phyloP scores from a whole-genome alignment of 352 stramenopile genomes.

The Phytophthora capsici region DNA sequence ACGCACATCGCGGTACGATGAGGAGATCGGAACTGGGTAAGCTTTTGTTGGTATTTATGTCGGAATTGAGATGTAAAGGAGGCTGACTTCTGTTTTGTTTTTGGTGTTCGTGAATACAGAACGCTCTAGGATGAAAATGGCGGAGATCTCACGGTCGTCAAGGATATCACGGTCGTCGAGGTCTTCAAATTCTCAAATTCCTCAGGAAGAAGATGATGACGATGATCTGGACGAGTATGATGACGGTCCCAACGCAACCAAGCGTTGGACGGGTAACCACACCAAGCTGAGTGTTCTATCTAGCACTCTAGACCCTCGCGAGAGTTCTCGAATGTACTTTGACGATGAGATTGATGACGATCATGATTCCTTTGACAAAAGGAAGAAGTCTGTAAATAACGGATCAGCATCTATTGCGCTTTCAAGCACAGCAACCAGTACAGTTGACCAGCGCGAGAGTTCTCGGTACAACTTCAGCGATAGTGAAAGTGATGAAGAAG shows the following conservation, averaged over 20 bases:
- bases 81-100: constrained; percentile 11
- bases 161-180: constrained; percentile 20
- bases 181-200: neutral
- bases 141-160: constrained; percentile 20
- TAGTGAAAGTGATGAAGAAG: constrained; percentile 36
- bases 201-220: constrained; percentile 19
- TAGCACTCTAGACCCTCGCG: constrained; percentile 37
- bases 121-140: constrained; percentile 34
- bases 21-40: constrained; percentile 45
- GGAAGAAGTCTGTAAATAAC: constrained; percentile 24
- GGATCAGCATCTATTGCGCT: constrained; percentile 24
- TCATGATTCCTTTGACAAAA: constrained; percentile 8
- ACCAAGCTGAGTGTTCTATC: constrained; percentile 39
- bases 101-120: constrained; percentile 26
- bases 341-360: constrained; percentile 35
- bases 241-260: constrained; percentile 6
- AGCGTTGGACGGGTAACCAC: constrained; percentile 32
- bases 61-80: neutral
- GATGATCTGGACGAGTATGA: constrained; percentile 35
- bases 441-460: constrained; percentile 30
- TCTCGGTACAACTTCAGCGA: constrained; percentile 35
- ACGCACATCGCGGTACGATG: constrained; percentile 38
- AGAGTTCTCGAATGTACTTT: constrained; percentile 48
- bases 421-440: constrained; percentile 33
- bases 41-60: constrained; percentile 7